Evolutionary conservation across 2,329 filamentous ascomycete species (phyloP).

Genomic region (Hymenoscyphus repandus): DNA sequence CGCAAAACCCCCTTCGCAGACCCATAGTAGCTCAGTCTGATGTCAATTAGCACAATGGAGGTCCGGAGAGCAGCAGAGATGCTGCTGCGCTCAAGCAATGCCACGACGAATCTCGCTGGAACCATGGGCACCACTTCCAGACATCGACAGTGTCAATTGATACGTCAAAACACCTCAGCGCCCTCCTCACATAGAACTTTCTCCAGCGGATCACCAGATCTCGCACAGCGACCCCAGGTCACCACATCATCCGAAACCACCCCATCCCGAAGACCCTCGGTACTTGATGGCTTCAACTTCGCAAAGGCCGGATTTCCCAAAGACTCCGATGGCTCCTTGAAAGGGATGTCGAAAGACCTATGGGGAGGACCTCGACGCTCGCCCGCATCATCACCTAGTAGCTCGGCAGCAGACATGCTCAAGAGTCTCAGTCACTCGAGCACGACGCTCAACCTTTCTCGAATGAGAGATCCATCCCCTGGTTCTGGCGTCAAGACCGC

Average conservation of each 20-base stretch:
- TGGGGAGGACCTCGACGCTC: too few relatives aligned
- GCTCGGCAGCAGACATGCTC: background rate
- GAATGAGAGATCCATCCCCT: background rate
- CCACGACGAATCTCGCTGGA: constrained; percentile 24
- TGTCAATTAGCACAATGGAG: constrained; percentile 27
- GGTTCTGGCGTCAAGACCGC: too few relatives aligned
- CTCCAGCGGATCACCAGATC: constrained; percentile 2
- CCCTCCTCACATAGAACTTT: constrained; percentile 8
- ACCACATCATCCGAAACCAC: constrained; percentile 6
- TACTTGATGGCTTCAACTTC: too few relatives aligned
- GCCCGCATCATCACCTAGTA: too few relatives aligned
- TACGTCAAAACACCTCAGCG: constrained; percentile 6
- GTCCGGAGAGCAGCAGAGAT: constrained; percentile 30
- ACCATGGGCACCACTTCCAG: constrained; percentile 22
- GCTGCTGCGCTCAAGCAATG: constrained; percentile 27
- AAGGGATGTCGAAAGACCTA: too few relatives aligned
- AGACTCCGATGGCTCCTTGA: background rate
- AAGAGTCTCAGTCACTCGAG: background rate
- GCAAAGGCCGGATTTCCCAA: too few relatives aligned
- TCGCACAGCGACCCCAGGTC: constrained; percentile 7
- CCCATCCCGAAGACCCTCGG: background rate
- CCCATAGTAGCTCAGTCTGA: constrained; percentile 9
- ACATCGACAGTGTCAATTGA: constrained; percentile 12
- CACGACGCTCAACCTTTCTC: background rate
- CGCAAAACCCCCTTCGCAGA: constrained; percentile 12